A percentile compares a stretch with the other conserved stretches of the same genome.
Evolutionary conservation across 257 asterid genomes (phyloP).

Genomic region (Penstemon eatonii): DNA sequence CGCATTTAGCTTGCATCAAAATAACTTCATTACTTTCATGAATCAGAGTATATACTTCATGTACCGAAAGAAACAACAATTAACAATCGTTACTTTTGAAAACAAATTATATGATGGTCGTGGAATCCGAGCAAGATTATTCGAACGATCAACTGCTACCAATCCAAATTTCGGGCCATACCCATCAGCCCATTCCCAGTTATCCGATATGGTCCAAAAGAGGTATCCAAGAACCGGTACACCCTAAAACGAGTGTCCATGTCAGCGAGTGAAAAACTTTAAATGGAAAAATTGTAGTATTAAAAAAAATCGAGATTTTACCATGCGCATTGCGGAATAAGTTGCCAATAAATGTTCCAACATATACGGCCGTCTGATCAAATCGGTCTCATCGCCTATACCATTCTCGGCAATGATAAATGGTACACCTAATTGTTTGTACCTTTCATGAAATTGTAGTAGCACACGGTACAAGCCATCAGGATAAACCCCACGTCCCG

Average conservation of each 20-base stretch:
- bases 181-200: slow-evolving; percentile 99
- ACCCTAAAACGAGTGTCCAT: slow-evolving; percentile 49
- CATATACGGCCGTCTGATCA: slow-evolving; percentile 84
- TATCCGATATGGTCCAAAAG: slow-evolving; percentile 98
- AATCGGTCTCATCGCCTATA: slow-evolving; percentile 78
- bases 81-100: slow-evolving; percentile 47
- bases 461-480: slow-evolving; percentile 86
- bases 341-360: slow-evolving; percentile 86
- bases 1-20: not conserved
- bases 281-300: not conserved
- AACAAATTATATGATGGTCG: slow-evolving; percentile 83
- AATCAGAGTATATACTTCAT: slow-evolving; percentile 8
- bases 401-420: slow-evolving; percentile 86
- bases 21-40: slow-evolving; percentile 4
- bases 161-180: slow-evolving; percentile 98
- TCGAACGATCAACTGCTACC: slow-evolving; percentile 81
- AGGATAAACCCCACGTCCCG: slow-evolving; percentile 97
- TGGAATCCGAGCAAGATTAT: slow-evolving; percentile 74
- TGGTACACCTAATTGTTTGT: slow-evolving; percentile 73
- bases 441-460: slow-evolving; percentile 78
- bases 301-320: slow-evolving; percentile 30
- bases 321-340: slow-evolving; percentile 82
- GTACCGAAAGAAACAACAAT: slow-evolving; percentile 1
- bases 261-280: slow-evolving; percentile 10
- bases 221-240: slow-evolving; percentile 83